A percentile compares a stretch with the other conserved stretches of the same genome.
These are phyloP conservation scores for Phylloporus scabripes DNA, from an alignment of 768 basidiomycete genomes.

Conservation along the genomic window DNA sequence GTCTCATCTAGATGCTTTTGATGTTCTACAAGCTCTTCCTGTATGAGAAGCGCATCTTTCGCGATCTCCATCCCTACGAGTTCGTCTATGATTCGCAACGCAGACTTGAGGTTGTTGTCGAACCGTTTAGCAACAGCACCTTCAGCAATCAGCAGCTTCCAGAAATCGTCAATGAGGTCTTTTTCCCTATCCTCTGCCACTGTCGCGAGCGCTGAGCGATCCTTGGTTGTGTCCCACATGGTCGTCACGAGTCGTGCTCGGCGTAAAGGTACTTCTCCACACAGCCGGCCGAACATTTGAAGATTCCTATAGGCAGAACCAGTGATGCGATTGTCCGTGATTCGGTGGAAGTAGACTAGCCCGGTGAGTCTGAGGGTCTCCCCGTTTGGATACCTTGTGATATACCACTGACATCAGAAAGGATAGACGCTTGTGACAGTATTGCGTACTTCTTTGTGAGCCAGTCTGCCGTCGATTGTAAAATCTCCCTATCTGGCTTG, in stretches of 20 bases:
- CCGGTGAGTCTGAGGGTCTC: slow-evolving; percentile 7
- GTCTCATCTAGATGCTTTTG: too few relatives aligned
- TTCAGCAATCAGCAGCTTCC: neutral
- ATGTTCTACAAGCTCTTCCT: too few relatives aligned
- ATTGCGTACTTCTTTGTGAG: neutral
- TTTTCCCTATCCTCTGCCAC: neutral
- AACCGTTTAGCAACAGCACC: slow-evolving; percentile 3
- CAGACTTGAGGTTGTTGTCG: neutral
- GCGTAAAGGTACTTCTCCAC: slow-evolving; percentile 23
- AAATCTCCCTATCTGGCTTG: neutral
- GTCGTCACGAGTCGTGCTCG: slow-evolving; percentile 29
- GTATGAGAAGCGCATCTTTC: too few relatives aligned
- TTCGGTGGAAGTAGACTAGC: slow-evolving; percentile 23
- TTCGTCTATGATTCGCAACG: neutral
- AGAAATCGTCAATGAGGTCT: slow-evolving; percentile 13
- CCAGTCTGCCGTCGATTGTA: neutral
- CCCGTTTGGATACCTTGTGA: neutral
- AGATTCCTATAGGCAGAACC: slow-evolving; percentile 28
- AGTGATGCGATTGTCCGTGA: slow-evolving; percentile 32
- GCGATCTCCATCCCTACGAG: too few relatives aligned
- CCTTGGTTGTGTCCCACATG: slow-evolving; percentile 30
- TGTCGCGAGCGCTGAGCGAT: neutral
- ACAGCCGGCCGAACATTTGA: slow-evolving; percentile 28
- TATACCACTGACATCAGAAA: neutral
- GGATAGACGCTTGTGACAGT: too few relatives aligned